These are phyloP conservation scores for Colletotrichum simmondsii DNA, from an alignment of 2,329 filamentous ascomycete species.

Conservation along the genomic window DNA sequence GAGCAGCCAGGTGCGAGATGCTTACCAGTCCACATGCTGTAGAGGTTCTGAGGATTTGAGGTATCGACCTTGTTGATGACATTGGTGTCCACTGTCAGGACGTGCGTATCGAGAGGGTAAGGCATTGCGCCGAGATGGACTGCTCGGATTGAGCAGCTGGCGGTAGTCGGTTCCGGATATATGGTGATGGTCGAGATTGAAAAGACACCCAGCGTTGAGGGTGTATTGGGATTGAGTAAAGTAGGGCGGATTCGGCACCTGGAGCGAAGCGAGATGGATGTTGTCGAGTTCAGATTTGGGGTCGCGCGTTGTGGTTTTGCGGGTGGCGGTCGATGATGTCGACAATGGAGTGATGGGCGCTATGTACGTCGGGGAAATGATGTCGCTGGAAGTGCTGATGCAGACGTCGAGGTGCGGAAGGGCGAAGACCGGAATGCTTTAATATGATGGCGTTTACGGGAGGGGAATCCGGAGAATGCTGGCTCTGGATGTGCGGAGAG, in stretches of 20 bases:
- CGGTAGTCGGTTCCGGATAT: constrained; percentile 35
- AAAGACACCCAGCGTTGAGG: constrained; percentile 21
- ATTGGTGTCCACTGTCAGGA: constrained; percentile 90
- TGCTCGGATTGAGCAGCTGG: constrained; percentile 51
- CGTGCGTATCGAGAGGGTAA: constrained; percentile 82
- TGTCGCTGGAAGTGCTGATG: background rate
- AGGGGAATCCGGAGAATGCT: constrained; percentile 19
- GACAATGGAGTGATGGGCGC: background rate
- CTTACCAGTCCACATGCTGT: constrained; percentile 97
- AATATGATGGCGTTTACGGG: constrained; percentile 17
- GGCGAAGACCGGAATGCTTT: constrained; percentile 20
- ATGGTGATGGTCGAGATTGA: constrained; percentile 38
- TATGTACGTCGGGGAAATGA: constrained; percentile 1
- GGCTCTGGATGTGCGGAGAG: constrained; percentile 17
- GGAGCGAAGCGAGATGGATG: constrained; percentile 6
- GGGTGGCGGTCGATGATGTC: constrained; percentile 13
- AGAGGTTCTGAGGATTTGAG: constrained; percentile 89
- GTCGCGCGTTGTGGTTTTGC: background rate
- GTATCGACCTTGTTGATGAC: constrained; percentile 97
- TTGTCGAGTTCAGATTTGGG: background rate
- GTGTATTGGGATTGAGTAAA: background rate
- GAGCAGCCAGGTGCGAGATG: constrained; percentile 15
- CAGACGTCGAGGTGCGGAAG: background rate
- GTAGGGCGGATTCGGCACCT: constrained; percentile 24
- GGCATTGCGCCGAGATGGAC: constrained; percentile 72